Base-by-base conservation (phyloP, 805 yeast genomes). In the Metschnikowia henanensis region DNA sequence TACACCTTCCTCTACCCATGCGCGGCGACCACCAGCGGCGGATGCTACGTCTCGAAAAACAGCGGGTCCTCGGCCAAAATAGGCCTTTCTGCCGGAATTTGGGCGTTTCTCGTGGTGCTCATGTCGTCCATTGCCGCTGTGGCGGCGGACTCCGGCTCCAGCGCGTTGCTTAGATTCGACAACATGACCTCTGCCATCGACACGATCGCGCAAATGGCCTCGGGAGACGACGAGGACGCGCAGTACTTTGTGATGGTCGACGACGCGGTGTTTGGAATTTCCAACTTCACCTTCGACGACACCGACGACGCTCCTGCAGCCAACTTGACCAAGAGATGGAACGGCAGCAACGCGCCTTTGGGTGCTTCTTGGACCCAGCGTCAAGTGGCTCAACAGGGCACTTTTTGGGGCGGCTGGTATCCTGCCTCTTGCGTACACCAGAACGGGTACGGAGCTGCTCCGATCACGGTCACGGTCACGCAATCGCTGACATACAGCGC, bases 371-470 rank as follows among this genome's bases (percentile, higher is more conserved):
- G 42, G 42, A 32, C 25, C 6, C 25, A 31, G 32, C 25, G 25
- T 25, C 26, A 26, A 8, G 13, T 19, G n/a, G 28, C 25, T n/a
- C 19, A 36, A 12, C 39, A 36, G 19, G 39, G 39, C 10, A 28
- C 26, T 6, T 28, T 19, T 13, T 28, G 25, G 33, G 12, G 18
- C 12, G 28, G n/a, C 13, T 36, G 32, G 39, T 19, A 29, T 17
- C 39, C 39, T 6, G 39, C 33, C 16, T 36, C 39, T 10, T 36
- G 39, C 13, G 33, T 28, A 8, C 39, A 28, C 25, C 15, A 6
- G 22, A 36, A 36, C 25, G 22, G 8, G 4, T 16, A 35, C 9
- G 21, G 17, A 4, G 13, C 8, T 10, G n/a, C 13, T 3, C n/a
- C 33, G 6, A 15, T 6, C 2, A 5, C 19, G 16, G 16, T 28